These are phyloP conservation scores for Petasospora rhodanensis DNA, from an alignment of 1,139 yeast species.

Conservation along the genomic window DNA sequence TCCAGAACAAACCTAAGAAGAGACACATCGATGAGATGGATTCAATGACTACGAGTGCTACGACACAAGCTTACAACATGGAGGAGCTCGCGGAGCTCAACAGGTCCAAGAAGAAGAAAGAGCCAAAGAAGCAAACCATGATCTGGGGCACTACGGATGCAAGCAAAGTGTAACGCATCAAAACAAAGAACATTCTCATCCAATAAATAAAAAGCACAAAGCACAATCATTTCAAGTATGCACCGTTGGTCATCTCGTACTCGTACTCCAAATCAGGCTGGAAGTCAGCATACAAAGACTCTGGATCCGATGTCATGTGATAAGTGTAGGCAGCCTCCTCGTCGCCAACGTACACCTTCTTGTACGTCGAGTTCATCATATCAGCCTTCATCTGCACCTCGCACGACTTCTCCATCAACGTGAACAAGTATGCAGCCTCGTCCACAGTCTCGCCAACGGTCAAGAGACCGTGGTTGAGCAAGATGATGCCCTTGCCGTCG, in stretches of 20 bases:
- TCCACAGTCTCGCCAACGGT: slow-evolving; percentile 78
- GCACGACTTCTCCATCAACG: slow-evolving; percentile 65
- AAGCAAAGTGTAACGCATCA: too few species aligned
- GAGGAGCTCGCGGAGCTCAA: slow-evolving; percentile 16
- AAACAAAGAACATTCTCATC: too few species aligned
- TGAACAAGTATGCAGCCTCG: slow-evolving; percentile 74
- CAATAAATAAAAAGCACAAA: background rate
- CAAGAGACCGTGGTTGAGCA: slow-evolving; percentile 74
- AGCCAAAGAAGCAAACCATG: too few species aligned
- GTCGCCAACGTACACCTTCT: slow-evolving; percentile 44
- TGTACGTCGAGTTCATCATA: slow-evolving; percentile 37
- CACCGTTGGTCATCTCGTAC: slow-evolving; percentile 28
- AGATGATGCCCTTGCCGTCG: slow-evolving; percentile 51
- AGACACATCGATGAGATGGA: slow-evolving; percentile 33
- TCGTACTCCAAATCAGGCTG: slow-evolving; percentile 60
- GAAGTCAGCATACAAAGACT: slow-evolving; percentile 65
- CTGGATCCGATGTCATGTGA: slow-evolving; percentile 59
- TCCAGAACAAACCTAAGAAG: slow-evolving; percentile 32
- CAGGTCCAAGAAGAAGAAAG: slow-evolving; percentile 14
- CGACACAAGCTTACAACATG: slow-evolving; percentile 27
- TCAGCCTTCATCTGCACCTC: slow-evolving; percentile 69
- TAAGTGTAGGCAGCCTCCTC: slow-evolving; percentile 70
- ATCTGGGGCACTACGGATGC: too few species aligned
- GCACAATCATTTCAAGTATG: slow-evolving; percentile 20
- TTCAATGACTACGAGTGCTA: slow-evolving; percentile 19